Evolutionary conservation across 2,329 filamentous ascomycete genomes (phyloP).

Genomic region (Aschersonia sp.): DNA sequence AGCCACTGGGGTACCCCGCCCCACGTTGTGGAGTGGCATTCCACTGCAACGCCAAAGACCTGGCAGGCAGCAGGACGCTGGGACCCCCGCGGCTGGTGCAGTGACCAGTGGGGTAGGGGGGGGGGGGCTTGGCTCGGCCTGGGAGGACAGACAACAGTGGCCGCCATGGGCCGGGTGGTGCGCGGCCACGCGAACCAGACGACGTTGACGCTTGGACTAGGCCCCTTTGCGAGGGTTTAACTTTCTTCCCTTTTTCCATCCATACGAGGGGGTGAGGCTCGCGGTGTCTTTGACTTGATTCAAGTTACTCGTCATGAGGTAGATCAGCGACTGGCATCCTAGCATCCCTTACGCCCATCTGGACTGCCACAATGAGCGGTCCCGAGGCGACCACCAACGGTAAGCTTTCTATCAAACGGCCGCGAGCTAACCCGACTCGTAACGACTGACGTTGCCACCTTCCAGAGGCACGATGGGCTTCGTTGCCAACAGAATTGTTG

Average conservation of each 20-base stretch:
- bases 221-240: neutral
- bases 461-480: constrained; percentile 24
- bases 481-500: constrained; percentile 35
- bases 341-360: neutral
- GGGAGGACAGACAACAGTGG: too few relatives aligned
- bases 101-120: too few relatives aligned
- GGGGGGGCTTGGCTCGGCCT: too few relatives aligned
- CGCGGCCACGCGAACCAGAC: too few relatives aligned
- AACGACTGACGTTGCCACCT: neutral
- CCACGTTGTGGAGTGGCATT: neutral
- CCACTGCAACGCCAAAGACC: too few relatives aligned
- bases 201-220: neutral
- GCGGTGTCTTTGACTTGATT: neutral
- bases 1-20: neutral
- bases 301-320: constrained; percentile 2
- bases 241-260: neutral
- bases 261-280: too few relatives aligned
- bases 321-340: neutral
- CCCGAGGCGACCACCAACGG: constrained; percentile 6
- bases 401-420: neutral
- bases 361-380: constrained; percentile 5
- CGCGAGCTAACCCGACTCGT: neutral
- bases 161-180: too few relatives aligned
- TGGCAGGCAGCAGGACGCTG: too few relatives aligned
- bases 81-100: too few relatives aligned